Conservation (phyloP, 352 stramenopile species). For the Paralagenidium karlingii region DNA sequence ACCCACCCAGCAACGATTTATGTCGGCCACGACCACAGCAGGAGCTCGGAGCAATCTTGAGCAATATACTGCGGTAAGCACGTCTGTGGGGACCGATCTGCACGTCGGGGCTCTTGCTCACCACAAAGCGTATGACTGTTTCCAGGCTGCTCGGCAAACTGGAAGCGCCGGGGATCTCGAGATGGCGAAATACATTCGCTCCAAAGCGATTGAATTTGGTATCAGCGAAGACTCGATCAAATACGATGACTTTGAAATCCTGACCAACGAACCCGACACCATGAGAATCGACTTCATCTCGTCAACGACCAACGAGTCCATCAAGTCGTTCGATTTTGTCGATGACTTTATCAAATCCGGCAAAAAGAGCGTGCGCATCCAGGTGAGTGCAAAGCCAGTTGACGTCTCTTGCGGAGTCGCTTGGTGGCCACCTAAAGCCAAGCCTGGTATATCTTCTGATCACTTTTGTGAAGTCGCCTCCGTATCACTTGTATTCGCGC, state of each 20-base stretch:
- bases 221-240: constrained; percentile 66
- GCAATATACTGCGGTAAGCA: constrained; percentile 58
- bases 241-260: constrained; percentile 72
- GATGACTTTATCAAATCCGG: constrained; percentile 1
- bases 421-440: no score
- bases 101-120: not conserved
- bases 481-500: constrained; percentile 76
- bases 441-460: no score
- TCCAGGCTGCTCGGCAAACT: constrained; percentile 37
- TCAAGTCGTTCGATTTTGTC: not conserved
- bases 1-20: constrained; percentile 66
- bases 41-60: constrained; percentile 58
- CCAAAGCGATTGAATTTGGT: constrained; percentile 55
- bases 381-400: constrained; percentile 12
- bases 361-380: constrained; percentile 20
- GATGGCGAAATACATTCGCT: constrained; percentile 67
- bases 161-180: constrained; percentile 48
- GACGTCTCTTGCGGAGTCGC: constrained; percentile 8
- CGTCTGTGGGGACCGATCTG: not conserved
- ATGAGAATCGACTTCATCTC: constrained; percentile 26
- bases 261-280: constrained; percentile 55
- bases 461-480: constrained; percentile 16
- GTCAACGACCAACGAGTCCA: constrained; percentile 3
- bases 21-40: constrained; percentile 45
- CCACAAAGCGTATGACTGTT: not conserved